Percentiles rank a stretch among this genome's conserved stretches.
These are phyloP conservation scores for Coemansia sp. DNA, from an alignment of 192 early-diverging fungal genomes.

Conservation along the genomic window DNA sequence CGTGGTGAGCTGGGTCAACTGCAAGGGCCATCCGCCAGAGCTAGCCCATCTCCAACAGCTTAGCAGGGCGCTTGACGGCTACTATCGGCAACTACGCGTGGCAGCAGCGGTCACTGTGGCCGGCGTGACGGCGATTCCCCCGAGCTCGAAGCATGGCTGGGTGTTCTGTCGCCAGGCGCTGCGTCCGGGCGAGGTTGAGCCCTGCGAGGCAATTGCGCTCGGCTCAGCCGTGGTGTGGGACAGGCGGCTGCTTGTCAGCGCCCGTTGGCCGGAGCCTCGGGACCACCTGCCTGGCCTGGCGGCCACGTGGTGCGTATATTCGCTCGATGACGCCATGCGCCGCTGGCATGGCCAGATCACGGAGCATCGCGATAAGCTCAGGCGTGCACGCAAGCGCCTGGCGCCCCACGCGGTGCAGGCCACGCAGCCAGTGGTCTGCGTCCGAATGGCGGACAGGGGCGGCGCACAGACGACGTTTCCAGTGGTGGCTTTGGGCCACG, in stretches of 20 bases:
- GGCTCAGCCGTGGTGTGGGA: conserved; percentile 38
- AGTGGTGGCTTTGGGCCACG: conserved; percentile 28
- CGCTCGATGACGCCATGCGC: conserved; percentile 23
- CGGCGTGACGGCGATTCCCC: conserved; percentile 28
- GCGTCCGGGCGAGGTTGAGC: conserved; percentile 22
- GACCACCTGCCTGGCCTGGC: background rate
- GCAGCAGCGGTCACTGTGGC: conserved; percentile 11
- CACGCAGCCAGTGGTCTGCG: conserved; percentile 31
- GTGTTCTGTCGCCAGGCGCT: conserved; percentile 46
- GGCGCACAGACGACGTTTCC: background rate
- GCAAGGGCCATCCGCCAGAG: conserved; percentile 41
- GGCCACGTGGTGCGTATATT: conserved; percentile 22
- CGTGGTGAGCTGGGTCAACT: conserved; percentile 28
- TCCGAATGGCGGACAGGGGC: background rate
- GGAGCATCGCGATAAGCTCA: conserved; percentile 17
- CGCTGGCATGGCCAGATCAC: conserved; percentile 10
- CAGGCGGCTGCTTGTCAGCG: conserved; percentile 20
- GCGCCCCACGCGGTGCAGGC: conserved; percentile 18
- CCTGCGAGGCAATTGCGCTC: background rate
- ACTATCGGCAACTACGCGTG: background rate
- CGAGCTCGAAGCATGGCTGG: conserved; percentile 26
- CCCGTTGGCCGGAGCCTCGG: background rate
- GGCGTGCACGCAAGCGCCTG: background rate
- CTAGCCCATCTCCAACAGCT: conserved; percentile 33
- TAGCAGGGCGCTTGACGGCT: conserved; percentile 10